These are phyloP conservation scores for Scheffersomyces quercinus DNA, from an alignment of 1,139 yeast species.

Conservation along the genomic window DNA sequence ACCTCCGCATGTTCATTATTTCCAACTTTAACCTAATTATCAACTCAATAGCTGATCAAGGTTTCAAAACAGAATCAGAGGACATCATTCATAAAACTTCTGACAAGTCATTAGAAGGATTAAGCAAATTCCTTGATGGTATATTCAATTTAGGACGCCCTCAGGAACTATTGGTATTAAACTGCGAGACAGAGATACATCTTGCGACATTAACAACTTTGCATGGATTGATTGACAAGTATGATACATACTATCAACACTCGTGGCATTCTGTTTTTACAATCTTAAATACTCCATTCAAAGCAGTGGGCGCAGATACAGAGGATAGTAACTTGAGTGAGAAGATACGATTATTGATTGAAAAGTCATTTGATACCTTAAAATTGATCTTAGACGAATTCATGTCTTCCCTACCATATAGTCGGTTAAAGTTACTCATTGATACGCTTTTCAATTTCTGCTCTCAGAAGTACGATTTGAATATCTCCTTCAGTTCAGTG, in stretches of 20 bases:
- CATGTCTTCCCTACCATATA: constrained; percentile 64
- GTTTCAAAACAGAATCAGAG: constrained; percentile 32
- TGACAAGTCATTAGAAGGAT: constrained; percentile 35
- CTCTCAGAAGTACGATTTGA: constrained; percentile 67
- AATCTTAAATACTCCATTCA: constrained; percentile 70
- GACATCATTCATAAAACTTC: constrained; percentile 29
- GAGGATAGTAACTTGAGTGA: constrained; percentile 35
- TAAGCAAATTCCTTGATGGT: constrained; percentile 31
- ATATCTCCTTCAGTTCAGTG: constrained; percentile 85
- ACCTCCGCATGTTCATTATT: constrained; percentile 48
- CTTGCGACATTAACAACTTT: constrained; percentile 61
- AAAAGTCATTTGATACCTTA: constrained; percentile 74
- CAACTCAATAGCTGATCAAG: constrained; percentile 45
- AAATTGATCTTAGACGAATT: constrained; percentile 86
- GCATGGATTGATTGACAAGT: constrained; percentile 71
- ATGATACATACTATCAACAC: constrained; percentile 51
- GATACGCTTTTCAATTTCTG: constrained; percentile 75
- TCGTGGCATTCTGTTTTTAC: constrained; percentile 76
- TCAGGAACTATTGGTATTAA: constrained; percentile 42
- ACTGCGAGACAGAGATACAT: constrained; percentile 67
- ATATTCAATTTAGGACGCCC: constrained; percentile 41
- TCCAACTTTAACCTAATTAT: constrained; percentile 52
- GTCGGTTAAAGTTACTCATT: constrained; percentile 61
- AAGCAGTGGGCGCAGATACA: constrained; percentile 27
- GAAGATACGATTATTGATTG: constrained; percentile 50